A percentile compares a stretch with the other conserved stretches of the same genome.
phyloP scores from a whole-genome alignment of 371 early-diverging fungal species.

The Mortierella sp. region DNA sequence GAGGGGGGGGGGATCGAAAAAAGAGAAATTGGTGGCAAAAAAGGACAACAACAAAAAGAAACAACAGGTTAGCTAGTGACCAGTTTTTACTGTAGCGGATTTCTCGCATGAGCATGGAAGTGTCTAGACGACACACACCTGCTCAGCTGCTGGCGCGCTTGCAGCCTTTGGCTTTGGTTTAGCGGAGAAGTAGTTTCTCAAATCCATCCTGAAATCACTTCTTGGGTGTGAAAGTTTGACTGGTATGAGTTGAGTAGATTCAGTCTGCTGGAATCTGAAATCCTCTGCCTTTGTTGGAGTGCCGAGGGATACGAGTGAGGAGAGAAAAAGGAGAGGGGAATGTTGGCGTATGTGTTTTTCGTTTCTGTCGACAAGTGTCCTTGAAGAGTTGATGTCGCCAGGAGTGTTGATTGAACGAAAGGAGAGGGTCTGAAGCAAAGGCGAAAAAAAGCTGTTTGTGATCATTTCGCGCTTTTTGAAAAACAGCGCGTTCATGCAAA shows the following conservation, averaged over 20 bases:
- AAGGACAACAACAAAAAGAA: not conserved
- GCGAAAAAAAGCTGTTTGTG: not conserved
- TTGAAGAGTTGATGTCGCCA: not conserved
- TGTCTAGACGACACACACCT: constrained; percentile 10
- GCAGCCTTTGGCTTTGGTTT: constrained; percentile 39
- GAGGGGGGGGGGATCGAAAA: not conserved
- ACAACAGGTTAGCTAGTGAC: not conserved
- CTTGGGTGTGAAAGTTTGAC: not conserved
- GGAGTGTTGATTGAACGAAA: not conserved
- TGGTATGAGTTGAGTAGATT: not conserved
- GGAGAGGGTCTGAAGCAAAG: not conserved
- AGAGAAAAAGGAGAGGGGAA: not conserved
- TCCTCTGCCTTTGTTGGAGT: not conserved
- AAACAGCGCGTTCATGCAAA: not conserved
- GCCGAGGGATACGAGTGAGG: not conserved
- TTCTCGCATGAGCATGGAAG: not conserved
- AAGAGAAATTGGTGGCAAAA: constrained; percentile 55
- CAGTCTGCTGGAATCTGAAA: not conserved
- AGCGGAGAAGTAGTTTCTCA: constrained; percentile 48
- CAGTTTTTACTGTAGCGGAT: not conserved
- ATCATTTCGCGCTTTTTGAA: not conserved
- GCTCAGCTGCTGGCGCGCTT: constrained; percentile 10
- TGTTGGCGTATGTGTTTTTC: not conserved
- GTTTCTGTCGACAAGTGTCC: not conserved
- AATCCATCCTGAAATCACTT: constrained; percentile 38